These are phyloP conservation scores for Lepiota subincarnata DNA, from an alignment of 768 basidiomycete genomes.

Conservation along the genomic window DNA sequence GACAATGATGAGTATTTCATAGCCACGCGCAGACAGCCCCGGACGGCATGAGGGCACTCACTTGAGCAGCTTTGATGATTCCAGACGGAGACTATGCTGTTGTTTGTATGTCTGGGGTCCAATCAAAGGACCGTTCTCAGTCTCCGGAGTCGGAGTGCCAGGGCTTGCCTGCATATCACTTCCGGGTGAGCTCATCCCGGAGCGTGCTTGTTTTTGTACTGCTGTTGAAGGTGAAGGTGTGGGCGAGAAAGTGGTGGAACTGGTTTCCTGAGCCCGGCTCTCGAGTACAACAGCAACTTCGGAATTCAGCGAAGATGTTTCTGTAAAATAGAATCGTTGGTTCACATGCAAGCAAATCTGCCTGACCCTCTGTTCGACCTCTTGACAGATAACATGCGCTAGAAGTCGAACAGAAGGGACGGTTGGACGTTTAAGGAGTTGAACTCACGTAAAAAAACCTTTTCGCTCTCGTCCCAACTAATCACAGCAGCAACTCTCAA, in stretches of 20 bases:
- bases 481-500: conserved; percentile 5
- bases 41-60: neutral
- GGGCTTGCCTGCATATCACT: neutral
- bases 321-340: neutral
- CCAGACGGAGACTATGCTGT: neutral
- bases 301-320: neutral
- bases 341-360: neutral
- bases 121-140: neutral
- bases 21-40: neutral
- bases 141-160: neutral
- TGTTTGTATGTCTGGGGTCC: neutral
- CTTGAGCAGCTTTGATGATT: neutral
- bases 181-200: neutral
- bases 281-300: too few species aligned
- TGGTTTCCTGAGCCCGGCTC: too few species aligned
- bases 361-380: neutral
- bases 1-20: neutral
- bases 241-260: neutral
- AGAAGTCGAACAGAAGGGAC: neutral
- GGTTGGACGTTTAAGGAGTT: too few species aligned
- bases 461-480: neutral
- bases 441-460: conserved; percentile 3
- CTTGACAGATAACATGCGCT: neutral
- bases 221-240: neutral
- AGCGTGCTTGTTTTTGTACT: neutral